A percentile compares a stretch with the other conserved stretches of the same genome.
phyloP scores from a whole-genome alignment of 257 asterid species.

The Jacaranda copaia region DNA sequence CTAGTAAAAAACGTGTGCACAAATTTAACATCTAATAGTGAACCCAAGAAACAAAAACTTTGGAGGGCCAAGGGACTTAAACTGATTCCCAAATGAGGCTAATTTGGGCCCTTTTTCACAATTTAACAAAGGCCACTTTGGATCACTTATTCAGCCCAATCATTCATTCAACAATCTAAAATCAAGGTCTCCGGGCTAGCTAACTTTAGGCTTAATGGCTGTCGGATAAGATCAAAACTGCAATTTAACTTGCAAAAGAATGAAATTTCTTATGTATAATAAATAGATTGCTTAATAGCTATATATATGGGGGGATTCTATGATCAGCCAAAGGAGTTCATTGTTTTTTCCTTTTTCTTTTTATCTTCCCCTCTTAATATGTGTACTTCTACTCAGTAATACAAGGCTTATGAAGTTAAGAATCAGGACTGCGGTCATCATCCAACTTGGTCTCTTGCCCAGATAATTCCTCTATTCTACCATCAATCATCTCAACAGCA shows the following conservation, averaged over 20 bases:
- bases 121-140: neutral
- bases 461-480: slow-evolving; percentile 8
- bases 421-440: slow-evolving; percentile 31
- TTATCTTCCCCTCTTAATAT: neutral
- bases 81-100: no score
- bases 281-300: slow-evolving; percentile 25
- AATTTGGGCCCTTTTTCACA: slow-evolving; percentile 2
- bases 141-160: neutral
- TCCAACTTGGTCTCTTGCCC: slow-evolving; percentile 30
- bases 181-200: neutral
- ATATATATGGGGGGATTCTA: slow-evolving; percentile 20
- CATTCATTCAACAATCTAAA: neutral
- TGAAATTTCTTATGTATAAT: slow-evolving; percentile 35
- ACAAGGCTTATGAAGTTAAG: neutral
- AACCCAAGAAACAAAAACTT: neutral
- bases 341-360: neutral
- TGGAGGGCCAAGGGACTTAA: neutral
- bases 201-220: neutral
- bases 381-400: slow-evolving; percentile 22
- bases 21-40: neutral
- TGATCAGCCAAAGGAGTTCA: slow-evolving; percentile 17
- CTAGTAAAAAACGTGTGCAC: neutral
- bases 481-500: slow-evolving; percentile 29
- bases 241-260: slow-evolving; percentile 21
- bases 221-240: slow-evolving; percentile 3